These are phyloP conservation scores for Sechiopsis laciniata DNA, from an alignment of 306 rosid species.

Conservation along the genomic window DNA sequence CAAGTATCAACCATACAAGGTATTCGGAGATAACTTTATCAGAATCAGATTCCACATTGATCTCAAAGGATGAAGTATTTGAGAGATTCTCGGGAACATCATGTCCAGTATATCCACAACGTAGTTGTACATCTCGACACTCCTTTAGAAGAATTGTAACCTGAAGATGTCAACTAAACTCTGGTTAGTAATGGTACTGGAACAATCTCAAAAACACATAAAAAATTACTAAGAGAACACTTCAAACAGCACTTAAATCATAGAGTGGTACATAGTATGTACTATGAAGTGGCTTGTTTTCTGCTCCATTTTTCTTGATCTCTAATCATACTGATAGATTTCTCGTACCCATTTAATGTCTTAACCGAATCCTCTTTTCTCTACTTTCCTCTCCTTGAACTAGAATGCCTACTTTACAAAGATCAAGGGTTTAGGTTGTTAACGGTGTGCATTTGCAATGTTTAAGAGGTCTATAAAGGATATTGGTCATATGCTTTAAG, in stretches of 20 bases:
- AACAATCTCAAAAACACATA: not conserved
- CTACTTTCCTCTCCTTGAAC: no score
- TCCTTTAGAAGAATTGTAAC: conserved; percentile 87
- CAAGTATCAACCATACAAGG: conserved; percentile 49
- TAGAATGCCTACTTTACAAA: no score
- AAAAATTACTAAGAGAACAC: not conserved
- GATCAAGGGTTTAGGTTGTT: no score
- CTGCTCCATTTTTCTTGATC: no score
- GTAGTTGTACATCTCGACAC: conserved; percentile 90
- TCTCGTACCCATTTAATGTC: no score
- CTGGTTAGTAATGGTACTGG: not conserved
- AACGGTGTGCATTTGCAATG: no score
- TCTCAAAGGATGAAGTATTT: conserved; percentile 27
- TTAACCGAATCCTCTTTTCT: no score
- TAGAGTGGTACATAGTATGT: not conserved
- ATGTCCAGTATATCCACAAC: conserved; percentile 53
- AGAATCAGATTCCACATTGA: conserved; percentile 44
- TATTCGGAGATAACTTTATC: conserved; percentile 72
- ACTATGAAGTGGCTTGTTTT: no score
- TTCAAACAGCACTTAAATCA: not conserved
- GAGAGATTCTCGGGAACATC: conserved; percentile 35
- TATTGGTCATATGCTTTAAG: no score
- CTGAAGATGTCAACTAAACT: conserved; percentile 28
- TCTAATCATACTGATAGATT: no score
- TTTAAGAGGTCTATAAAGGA: no score